phyloP scores from a whole-genome alignment of 1,139 yeast species.

The Candida sp. region DNA sequence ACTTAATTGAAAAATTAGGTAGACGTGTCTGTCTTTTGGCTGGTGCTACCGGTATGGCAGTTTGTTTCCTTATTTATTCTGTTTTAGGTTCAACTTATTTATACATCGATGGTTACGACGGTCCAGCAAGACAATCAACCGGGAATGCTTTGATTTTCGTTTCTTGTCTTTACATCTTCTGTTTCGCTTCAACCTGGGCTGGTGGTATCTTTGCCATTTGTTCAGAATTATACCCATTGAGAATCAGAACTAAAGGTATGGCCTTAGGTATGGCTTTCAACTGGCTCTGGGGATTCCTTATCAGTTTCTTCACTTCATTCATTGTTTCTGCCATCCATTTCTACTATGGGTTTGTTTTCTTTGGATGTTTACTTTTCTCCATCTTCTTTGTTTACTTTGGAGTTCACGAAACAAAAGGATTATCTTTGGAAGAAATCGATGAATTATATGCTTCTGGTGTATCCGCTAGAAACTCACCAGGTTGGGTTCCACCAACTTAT shows the following conservation, averaged over 20 bases:
- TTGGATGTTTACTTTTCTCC: constrained; percentile 63
- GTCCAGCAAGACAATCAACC: constrained; percentile 38
- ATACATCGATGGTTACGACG: constrained; percentile 50
- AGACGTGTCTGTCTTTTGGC: constrained; percentile 62
- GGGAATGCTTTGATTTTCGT: constrained; percentile 78
- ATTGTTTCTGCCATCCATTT: constrained; percentile 43
- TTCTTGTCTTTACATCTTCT: constrained; percentile 76
- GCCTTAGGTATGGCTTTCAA: constrained; percentile 72
- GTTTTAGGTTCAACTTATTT: constrained; percentile 57
- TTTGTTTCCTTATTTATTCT: constrained; percentile 60
- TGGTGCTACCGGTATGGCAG: constrained; percentile 46
- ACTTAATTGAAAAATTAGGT: constrained; percentile 66
- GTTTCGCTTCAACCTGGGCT: constrained; percentile 87
- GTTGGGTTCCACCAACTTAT: constrained; percentile 42
- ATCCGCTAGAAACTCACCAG: constrained; percentile 44
- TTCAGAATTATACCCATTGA: constrained; percentile 76
- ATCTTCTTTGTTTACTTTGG: constrained; percentile 50
- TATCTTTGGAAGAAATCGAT: constrained; percentile 62
- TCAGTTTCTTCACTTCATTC: constrained; percentile 74
- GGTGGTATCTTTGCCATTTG: constrained; percentile 78
- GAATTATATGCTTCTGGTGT: constrained; percentile 48
- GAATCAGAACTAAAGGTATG: constrained; percentile 79
- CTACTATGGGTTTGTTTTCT: constrained; percentile 72
- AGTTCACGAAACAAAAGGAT: constrained; percentile 62
- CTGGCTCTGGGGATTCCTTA: constrained; percentile 78